A percentile compares a stretch with the other conserved stretches of the same genome.
These are phyloP conservation scores for Diplodia intermedia DNA, from an alignment of 2,329 filamentous ascomycete species.

Conservation along the genomic window DNA sequence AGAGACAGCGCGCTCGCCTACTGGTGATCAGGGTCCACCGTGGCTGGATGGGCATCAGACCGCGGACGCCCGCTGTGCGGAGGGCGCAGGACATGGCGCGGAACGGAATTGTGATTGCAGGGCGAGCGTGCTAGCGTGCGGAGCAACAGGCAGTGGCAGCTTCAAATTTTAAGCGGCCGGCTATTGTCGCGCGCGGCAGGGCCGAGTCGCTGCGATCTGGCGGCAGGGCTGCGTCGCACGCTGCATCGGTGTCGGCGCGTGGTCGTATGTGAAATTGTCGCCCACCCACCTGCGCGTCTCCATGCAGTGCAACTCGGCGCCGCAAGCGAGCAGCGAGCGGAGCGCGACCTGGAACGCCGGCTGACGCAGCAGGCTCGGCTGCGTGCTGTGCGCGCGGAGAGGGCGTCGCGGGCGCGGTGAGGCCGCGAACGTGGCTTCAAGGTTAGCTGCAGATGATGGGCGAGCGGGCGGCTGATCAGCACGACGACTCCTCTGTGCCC, in stretches of 20 bases:
- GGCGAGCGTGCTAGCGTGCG: conserved; percentile 21
- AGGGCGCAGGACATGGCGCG: conserved; percentile 1
- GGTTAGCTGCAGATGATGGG: conserved; percentile 32
- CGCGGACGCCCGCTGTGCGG: conserved; percentile 5
- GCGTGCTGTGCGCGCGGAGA: conserved; percentile 20
- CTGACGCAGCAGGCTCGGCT: conserved; percentile 22
- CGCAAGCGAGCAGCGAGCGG: conserved; percentile 19
- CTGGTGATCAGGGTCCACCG: conserved; percentile 28
- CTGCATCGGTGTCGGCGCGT: conserved; percentile 17
- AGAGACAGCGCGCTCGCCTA: conserved; percentile 11
- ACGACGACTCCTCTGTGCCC: conserved; percentile 25
- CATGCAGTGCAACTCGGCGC: conserved; percentile 25
- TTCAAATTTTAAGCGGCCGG: conserved; percentile 26
- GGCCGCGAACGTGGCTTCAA: conserved; percentile 31
- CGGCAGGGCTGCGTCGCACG: conserved; percentile 25
- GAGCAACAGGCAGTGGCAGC: conserved; percentile 8
- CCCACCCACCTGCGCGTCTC: not conserved
- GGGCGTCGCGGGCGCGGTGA: conserved; percentile 14
- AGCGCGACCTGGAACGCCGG: conserved; percentile 27
- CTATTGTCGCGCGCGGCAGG: conserved; percentile 17
- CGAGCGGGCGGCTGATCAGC: conserved; percentile 30
- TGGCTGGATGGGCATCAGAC: conserved; percentile 12
- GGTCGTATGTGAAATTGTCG: conserved; percentile 26
- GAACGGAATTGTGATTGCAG: conserved; percentile 25
- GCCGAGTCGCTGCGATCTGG: conserved; percentile 25